Percentiles rank a stretch among this genome's conserved stretches.
Conservation (phyloP, 2,329 filamentous ascomycete genomes). For the Fusarium oxysporum region DNA sequence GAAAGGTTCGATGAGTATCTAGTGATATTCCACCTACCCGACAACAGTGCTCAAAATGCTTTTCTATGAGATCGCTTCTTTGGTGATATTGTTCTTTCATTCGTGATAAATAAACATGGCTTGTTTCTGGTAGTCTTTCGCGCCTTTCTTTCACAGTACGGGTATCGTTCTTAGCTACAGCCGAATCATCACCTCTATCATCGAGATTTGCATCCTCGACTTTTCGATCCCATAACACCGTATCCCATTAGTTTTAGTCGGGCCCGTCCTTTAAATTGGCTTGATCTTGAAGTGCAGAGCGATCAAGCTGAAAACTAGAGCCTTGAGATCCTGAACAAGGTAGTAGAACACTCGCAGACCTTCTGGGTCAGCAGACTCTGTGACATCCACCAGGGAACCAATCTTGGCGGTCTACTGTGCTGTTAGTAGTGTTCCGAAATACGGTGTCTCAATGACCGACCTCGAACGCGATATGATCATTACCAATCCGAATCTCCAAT, state of each 20-base stretch:
- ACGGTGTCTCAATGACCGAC: slow-evolving; percentile 58
- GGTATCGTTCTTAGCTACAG: slow-evolving; percentile 32
- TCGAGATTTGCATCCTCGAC: neutral
- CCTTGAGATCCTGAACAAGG: slow-evolving; percentile 96
- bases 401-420: slow-evolving; percentile 89
- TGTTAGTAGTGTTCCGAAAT: slow-evolving; percentile 23
- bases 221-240: slow-evolving; percentile 5
- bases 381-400: slow-evolving; percentile 95
- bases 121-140: slow-evolving; percentile 7
- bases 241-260: slow-evolving; percentile 7
- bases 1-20: neutral
- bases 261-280: slow-evolving; percentile 66
- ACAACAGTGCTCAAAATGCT: neutral
- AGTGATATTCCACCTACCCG: neutral
- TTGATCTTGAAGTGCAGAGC: slow-evolving; percentile 98
- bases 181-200: slow-evolving; percentile 1
- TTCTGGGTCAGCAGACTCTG: slow-evolving; percentile 94
- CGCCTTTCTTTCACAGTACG: slow-evolving; percentile 23
- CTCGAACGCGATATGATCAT: slow-evolving; percentile 98
- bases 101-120: slow-evolving; percentile 6
- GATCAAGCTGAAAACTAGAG: slow-evolving; percentile 95
- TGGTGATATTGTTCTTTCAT: slow-evolving; percentile 1
- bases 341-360: slow-evolving; percentile 98
- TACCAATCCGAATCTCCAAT: slow-evolving; percentile 91
- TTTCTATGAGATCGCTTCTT: neutral